Evolutionary conservation across 139 green algal species (phyloP).

Genomic region (Penium margaritaceum): DNA sequence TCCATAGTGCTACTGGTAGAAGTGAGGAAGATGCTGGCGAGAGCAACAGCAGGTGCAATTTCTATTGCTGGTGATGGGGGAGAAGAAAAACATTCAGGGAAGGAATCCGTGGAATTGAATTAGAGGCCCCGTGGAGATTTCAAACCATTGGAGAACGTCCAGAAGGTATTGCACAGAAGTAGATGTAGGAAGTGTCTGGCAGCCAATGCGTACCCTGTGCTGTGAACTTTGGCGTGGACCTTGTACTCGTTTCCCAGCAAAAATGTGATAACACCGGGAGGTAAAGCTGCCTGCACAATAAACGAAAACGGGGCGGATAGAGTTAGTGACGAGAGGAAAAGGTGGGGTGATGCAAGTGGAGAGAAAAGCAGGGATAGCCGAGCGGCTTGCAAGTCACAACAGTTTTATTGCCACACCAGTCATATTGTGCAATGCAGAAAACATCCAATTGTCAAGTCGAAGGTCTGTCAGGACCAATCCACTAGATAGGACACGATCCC

Average conservation of each 20-base stretch:
- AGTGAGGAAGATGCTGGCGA: too few species aligned
- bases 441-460: too few species aligned
- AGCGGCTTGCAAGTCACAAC: neutral
- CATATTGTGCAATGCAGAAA: too few species aligned
- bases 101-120: neutral
- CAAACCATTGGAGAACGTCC: neutral
- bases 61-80: neutral
- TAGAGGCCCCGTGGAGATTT: neutral
- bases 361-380: neutral
- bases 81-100: neutral
- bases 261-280: neutral
- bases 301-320: neutral
- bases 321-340: neutral
- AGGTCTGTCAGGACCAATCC: too few species aligned
- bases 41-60: neutral
- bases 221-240: neutral
- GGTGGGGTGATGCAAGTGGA: neutral
- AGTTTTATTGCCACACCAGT: neutral
- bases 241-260: constrained; percentile 5
- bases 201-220: neutral
- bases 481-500: too few species aligned
- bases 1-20: too few species aligned
- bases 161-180: neutral
- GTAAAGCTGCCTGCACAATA: neutral
- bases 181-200: neutral